Evolutionary conservation across 331 rosid species (phyloP).

Genomic region (Arachis monticola): DNA sequence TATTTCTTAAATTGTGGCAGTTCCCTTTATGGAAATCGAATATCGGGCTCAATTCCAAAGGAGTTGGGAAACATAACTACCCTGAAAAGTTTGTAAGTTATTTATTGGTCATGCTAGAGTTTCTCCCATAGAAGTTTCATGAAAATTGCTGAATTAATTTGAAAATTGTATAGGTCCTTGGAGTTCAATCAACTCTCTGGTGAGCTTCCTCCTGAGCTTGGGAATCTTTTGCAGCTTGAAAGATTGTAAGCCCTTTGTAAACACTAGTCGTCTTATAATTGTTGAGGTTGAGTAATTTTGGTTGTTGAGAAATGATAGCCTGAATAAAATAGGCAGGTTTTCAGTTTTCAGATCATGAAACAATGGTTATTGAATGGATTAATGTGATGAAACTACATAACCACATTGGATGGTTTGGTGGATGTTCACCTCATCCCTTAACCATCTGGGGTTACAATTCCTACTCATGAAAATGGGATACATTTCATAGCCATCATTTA

Average conservation of each 20-base stretch:
- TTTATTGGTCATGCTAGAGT: not conserved
- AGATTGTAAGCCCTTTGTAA: conserved; percentile 54
- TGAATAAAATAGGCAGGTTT: no score
- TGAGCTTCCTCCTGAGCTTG: conserved; percentile 65
- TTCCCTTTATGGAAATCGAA: conserved; percentile 59
- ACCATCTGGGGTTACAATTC: no score
- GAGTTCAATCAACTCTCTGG: conserved; percentile 71
- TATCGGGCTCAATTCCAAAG: conserved; percentile 62
- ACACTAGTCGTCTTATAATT: not conserved
- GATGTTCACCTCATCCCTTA: no score
- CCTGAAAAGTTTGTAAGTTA: conserved; percentile 59
- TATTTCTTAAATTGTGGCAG: conserved; percentile 29
- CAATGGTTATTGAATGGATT: no score
- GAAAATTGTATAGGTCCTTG: conserved; percentile 48
- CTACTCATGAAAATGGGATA: no score
- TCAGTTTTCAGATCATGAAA: no score
- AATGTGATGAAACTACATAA: no score
- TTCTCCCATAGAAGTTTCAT: conserved; percentile 4
- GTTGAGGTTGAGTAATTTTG: no score
- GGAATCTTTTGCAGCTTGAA: conserved; percentile 53
- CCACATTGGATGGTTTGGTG: no score
- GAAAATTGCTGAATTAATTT: not conserved
- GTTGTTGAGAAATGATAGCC: no score
- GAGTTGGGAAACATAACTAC: conserved; percentile 68
- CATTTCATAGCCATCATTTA: not conserved